phyloP scores from a whole-genome alignment of 2,329 filamentous ascomycete species.

The Amesomyces nigricolor region DNA sequence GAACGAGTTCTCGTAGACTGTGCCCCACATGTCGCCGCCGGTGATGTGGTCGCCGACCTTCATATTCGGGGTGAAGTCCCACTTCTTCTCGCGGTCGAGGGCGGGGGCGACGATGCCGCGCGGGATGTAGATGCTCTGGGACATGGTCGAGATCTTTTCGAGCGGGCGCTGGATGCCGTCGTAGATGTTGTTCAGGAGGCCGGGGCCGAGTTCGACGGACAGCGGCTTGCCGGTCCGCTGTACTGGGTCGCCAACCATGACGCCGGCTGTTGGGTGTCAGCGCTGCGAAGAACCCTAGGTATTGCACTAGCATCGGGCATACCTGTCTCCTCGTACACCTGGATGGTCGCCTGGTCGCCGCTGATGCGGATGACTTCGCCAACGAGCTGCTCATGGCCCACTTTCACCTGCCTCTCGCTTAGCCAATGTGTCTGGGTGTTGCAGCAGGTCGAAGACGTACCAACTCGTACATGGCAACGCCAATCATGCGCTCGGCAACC shows the following conservation, averaged over 20 bases:
- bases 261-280: constrained; percentile 59
- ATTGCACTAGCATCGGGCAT: constrained; percentile 30
- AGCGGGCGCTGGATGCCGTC: constrained; percentile 97
- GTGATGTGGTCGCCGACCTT: constrained; percentile 98
- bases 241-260: constrained; percentile 93
- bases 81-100: constrained; percentile 86
- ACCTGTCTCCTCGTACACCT: constrained; percentile 99
- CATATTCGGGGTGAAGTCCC: constrained; percentile 86
- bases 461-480: constrained; percentile 99
- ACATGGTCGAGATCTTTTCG: constrained; percentile 69
- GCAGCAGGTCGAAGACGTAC: constrained; percentile 43
- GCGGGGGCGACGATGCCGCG: constrained; percentile 85
- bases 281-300: background rate
- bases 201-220: constrained; percentile 93
- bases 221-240: constrained; percentile 86
- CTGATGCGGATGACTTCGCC: constrained; percentile 99
- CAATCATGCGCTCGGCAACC: constrained; percentile 95
- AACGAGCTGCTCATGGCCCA: constrained; percentile 85
- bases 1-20: constrained; percentile 92
- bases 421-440: constrained; percentile 9
- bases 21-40: constrained; percentile 92
- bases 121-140: constrained; percentile 94
- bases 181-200: constrained; percentile 98
- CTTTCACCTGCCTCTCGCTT: constrained; percentile 60
- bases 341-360: constrained; percentile 90